Conservation (phyloP, 345 rosid genomes). For the Erodium maritimum region DNA sequence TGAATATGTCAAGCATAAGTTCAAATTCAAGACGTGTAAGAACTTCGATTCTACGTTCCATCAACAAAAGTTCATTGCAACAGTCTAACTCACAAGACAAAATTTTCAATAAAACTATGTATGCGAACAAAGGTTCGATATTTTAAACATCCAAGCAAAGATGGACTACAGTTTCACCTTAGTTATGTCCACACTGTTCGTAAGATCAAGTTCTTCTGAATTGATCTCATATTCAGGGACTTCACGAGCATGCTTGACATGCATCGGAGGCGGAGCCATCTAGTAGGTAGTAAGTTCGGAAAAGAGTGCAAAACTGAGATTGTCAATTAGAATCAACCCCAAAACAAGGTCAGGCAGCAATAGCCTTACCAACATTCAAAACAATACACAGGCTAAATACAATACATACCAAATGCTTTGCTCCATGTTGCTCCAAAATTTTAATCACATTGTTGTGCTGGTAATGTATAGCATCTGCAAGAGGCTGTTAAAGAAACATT, state of each 20-base stretch:
- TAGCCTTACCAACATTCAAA: background rate
- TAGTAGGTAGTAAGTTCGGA: slow-evolving; percentile 9
- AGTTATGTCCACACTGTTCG: slow-evolving; percentile 57
- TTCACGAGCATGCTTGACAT: slow-evolving; percentile 68
- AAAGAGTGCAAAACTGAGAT: background rate
- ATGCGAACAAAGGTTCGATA: background rate
- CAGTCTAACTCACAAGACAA: too few relatives aligned
- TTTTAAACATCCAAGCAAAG: background rate
- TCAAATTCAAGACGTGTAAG: background rate
- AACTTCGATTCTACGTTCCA: background rate
- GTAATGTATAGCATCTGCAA: slow-evolving; percentile 84
- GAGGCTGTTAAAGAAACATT: slow-evolving; percentile 48
- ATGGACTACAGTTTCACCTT: slow-evolving; percentile 33
- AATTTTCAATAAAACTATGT: background rate
- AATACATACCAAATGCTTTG: slow-evolving; percentile 62
- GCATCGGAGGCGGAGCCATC: slow-evolving; percentile 98
- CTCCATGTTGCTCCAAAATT: slow-evolving; percentile 68
- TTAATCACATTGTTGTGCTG: slow-evolving; percentile 69
- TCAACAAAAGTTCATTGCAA: background rate
- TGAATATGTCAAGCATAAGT: background rate
- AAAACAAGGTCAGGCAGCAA: background rate
- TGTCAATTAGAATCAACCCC: background rate
- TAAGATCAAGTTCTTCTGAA: slow-evolving; percentile 64
- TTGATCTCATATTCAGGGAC: slow-evolving; percentile 89
- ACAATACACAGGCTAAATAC: too few relatives aligned